phyloP scores from a whole-genome alignment of 164 flowering plant genomes.

The Vitis cinerea region DNA sequence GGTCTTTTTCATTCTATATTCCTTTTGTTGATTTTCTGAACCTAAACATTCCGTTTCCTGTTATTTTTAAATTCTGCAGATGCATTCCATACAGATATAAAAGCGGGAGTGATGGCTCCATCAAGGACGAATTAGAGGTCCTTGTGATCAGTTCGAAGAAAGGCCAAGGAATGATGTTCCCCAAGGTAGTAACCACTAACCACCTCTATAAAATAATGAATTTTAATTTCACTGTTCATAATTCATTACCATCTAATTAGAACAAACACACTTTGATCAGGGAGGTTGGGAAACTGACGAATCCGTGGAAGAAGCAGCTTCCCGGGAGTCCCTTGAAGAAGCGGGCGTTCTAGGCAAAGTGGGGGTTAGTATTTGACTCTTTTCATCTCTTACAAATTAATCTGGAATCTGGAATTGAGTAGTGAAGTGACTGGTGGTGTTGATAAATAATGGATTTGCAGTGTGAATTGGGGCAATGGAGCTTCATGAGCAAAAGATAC shows the following conservation, averaged over 20 bases:
- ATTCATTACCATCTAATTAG: neutral
- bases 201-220: too few species aligned
- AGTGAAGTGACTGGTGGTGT: neutral
- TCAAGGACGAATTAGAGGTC: constrained; percentile 39
- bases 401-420: constrained; percentile 9
- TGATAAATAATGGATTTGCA: constrained; percentile 19
- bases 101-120: constrained; percentile 8
- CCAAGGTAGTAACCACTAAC: constrained; percentile 37
- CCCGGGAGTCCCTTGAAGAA: constrained; percentile 59
- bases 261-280: constrained; percentile 14
- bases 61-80: constrained; percentile 27
- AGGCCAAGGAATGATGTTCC: constrained; percentile 52
- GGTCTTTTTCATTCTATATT: too few species aligned
- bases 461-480: constrained; percentile 68
- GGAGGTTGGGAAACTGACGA: constrained; percentile 77
- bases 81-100: constrained; percentile 65
- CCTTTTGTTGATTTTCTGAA: neutral
- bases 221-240: neutral
- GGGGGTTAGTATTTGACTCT: constrained; percentile 29
- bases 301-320: constrained; percentile 50
- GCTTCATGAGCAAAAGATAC: constrained; percentile 64
- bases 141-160: constrained; percentile 60
- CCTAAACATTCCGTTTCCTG: neutral
- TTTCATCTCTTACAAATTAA: neutral
- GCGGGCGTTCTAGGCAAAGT: constrained; percentile 60